Percentiles rank a stretch among this genome's conserved stretches.
Conservation (phyloP, 1,284 basidiomycete genomes). For the Jaminaea rosea region DNA sequence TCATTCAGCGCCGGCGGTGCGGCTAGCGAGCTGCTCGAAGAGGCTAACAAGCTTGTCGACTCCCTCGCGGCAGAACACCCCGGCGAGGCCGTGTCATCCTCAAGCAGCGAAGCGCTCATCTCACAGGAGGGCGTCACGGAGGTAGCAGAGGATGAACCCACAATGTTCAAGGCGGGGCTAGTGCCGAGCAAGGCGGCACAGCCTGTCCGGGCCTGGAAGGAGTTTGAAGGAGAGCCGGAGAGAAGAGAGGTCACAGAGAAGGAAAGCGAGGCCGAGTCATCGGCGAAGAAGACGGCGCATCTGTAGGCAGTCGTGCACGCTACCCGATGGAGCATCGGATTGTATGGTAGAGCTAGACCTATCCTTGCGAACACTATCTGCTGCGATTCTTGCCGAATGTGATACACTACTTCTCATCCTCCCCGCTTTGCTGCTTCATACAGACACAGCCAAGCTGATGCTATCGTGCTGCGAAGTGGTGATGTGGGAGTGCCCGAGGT, state of each 20-base stretch:
- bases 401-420: too few species aligned
- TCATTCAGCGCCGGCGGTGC: background rate
- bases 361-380: too few species aligned
- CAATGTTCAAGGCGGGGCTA: conserved; percentile 62
- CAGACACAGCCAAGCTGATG: too few species aligned
- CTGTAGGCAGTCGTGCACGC: too few species aligned
- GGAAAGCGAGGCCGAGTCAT: background rate
- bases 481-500: too few species aligned
- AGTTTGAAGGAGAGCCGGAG: conserved; percentile 19
- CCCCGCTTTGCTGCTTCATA: too few species aligned
- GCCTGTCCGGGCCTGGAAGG: conserved; percentile 43
- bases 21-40: conserved; percentile 33
- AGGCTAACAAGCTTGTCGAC: conserved; percentile 53
- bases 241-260: background rate
- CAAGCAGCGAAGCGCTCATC: conserved; percentile 44
- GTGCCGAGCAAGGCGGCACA: conserved; percentile 48
- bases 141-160: conserved; percentile 61
- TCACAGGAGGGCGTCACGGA: conserved; percentile 54
- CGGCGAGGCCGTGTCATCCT: conserved; percentile 48
- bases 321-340: too few species aligned
- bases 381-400: too few species aligned
- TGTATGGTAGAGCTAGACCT: too few species aligned
- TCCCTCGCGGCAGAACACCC: conserved; percentile 58
- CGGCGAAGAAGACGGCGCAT: background rate
- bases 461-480: too few species aligned